Conservation (phyloP, 2,329 filamentous ascomycete species). For the Ceratocystis smalleyi region DNA sequence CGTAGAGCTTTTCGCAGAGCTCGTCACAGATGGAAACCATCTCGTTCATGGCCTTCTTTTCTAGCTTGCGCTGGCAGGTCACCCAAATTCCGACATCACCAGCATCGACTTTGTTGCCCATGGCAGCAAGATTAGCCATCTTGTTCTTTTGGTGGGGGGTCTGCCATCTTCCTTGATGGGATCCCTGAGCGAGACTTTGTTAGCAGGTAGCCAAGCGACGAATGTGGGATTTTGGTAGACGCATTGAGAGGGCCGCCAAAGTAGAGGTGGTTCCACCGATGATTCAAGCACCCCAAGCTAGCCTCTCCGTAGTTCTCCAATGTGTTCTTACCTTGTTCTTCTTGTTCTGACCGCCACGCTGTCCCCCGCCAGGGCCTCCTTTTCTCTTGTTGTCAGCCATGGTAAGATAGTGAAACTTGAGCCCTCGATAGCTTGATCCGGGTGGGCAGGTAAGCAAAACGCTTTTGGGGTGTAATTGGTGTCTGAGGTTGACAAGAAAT, state of each 20-base stretch:
- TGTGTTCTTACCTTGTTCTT: conserved; percentile 28
- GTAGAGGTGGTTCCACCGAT: neutral
- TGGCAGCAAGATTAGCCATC: conserved; percentile 27
- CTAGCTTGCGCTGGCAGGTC: conserved; percentile 58
- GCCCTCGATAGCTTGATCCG: no score
- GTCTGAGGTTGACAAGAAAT: neutral
- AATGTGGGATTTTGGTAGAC: no score
- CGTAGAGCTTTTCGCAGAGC: conserved; percentile 48
- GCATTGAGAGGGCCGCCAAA: neutral
- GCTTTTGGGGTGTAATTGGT: no score
- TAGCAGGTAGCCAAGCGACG: no score
- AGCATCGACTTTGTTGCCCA: conserved; percentile 39
- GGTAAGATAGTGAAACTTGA: neutral
- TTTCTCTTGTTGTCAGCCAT: conserved; percentile 16
- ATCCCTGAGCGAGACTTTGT: conserved; percentile 3
- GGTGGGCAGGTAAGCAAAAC: no score
- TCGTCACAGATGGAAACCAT: conserved; percentile 50
- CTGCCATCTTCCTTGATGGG: conserved; percentile 39
- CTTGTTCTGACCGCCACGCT: conserved; percentile 23
- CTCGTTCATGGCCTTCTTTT: conserved; percentile 53
- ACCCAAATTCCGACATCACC: conserved; percentile 65
- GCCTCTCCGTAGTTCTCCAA: neutral
- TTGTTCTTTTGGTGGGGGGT: conserved; percentile 43
- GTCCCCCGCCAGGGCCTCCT: conserved; percentile 19
- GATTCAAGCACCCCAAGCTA: neutral